Evolutionary conservation across 345 rosid genomes (phyloP), one percentile per base, ranked within the genome.

Genomic region (Rhodomyrtus tomentosa): DNA sequence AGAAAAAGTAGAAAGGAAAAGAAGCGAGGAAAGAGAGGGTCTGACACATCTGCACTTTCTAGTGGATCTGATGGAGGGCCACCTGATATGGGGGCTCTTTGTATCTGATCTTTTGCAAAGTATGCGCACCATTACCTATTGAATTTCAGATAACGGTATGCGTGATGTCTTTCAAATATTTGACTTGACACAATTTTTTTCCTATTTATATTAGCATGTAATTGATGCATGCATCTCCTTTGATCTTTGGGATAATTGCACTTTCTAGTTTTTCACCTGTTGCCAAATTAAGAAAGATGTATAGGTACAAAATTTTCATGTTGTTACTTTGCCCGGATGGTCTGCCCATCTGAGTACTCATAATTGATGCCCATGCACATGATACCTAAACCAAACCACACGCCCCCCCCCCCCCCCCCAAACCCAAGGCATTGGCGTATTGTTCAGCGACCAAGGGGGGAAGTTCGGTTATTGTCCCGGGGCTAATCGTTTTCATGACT

Each of bases 61-160:
- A 22, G 85, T 76, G 92, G 86, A 88, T 87, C 88, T 76, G 95
- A 91, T 85, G 87, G 88, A 83, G 91, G 88, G 86, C 90, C 90
- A 56, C 94, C 90, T 82, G 95, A 96, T 86, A 85, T 96, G 88
- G 98, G 98, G 86, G 95, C 99, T 36, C 98, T 96, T 84, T 95
- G 98, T 87, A 93, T 93, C 90, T 95, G 88, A 91, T 68, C 7
- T 18, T 68, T 68, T 36, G 76, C 22, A 4, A 68, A 36, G 76
- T 36, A 68, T 18, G 24, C 20, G 45, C 25, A 36, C 45, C 76
- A 36, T 36, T 42, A 32, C 36, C 45, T 68, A 18, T 8, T 68
- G 76, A 68, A 68, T 62, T 18, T 62, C 42, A 62, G 76, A 62
- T 68, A 36, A 32, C 76, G 36, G 76, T 32, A 2, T 1, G 73